Evolutionary conservation across 495 filamentous ascomycete genomes (phyloP).

Genomic region (Xylaria intraflava): DNA sequence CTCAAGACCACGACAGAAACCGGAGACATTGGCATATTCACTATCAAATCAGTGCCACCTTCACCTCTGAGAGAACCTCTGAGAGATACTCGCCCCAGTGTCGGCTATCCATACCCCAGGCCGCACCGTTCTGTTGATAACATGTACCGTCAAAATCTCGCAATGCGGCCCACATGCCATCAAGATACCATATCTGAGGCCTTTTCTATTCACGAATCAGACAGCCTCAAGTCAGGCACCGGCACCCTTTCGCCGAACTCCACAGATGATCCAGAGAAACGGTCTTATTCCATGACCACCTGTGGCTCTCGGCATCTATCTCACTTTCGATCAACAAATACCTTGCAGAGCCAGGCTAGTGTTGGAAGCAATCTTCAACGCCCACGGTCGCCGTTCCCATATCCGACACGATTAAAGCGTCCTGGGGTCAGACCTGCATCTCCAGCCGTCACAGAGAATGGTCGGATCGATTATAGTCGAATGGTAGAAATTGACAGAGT

Average conservation of each 20-base stretch:
- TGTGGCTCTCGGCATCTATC: slow-evolving; percentile 44
- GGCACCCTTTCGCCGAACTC: slow-evolving; percentile 33
- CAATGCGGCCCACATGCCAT: slow-evolving; percentile 35
- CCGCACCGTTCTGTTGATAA: slow-evolving; percentile 25
- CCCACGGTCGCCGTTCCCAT: slow-evolving; percentile 56
- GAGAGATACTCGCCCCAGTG: slow-evolving; percentile 15
- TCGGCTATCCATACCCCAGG: slow-evolving; percentile 21
- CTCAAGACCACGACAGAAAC: slow-evolving; percentile 64
- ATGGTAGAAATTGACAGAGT: slow-evolving; percentile 45
- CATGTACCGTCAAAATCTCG: slow-evolving; percentile 26
- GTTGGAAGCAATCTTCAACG: slow-evolving; percentile 36
- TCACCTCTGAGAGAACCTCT: slow-evolving; percentile 21
- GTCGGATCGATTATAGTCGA: slow-evolving; percentile 41
- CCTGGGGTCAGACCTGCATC: slow-evolving; percentile 59
- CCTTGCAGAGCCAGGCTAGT: slow-evolving; percentile 40
- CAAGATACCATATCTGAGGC: slow-evolving; percentile 40
- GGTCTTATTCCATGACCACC: slow-evolving; percentile 56
- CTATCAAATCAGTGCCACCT: slow-evolving; percentile 45
- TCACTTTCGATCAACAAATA: slow-evolving; percentile 47
- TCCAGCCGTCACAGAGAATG: slow-evolving; percentile 50
- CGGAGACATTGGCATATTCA: slow-evolving; percentile 59
- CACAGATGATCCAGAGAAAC: slow-evolving; percentile 34
- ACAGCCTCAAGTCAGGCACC: slow-evolving; percentile 36
- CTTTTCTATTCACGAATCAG: slow-evolving; percentile 42
- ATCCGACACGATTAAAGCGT: slow-evolving; percentile 57